Evolutionary conservation across 2,329 filamentous ascomycete genomes (phyloP).

Genomic region (Daldinia eschscholtzii): DNA sequence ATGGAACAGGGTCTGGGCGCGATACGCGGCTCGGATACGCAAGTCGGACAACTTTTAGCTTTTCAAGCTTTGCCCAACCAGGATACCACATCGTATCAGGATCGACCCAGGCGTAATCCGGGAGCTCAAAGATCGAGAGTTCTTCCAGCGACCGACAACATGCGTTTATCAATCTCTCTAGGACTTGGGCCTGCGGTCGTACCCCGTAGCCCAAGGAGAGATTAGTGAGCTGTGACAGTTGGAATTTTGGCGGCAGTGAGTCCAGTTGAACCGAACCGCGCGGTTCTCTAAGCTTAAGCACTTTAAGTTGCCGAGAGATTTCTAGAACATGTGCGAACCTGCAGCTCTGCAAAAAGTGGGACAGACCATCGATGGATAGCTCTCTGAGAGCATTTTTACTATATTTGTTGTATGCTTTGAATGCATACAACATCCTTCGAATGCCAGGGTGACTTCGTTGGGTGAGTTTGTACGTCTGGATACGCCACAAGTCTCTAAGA

Average conservation of each 20-base stretch:
- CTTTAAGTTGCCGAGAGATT: conserved; percentile 34
- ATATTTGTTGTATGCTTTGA: conserved; percentile 29
- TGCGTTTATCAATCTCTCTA: conserved; percentile 35
- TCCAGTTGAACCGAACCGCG: neutral
- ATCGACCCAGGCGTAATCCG: neutral
- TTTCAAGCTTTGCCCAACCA: conserved; percentile 35
- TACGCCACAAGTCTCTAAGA: conserved; percentile 42
- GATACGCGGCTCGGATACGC: neutral
- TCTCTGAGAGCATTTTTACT: conserved; percentile 32
- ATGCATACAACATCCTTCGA: conserved; percentile 5
- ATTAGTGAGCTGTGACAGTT: conserved; percentile 32
- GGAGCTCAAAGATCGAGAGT: conserved; percentile 42
- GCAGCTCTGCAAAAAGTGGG: conserved; percentile 27
- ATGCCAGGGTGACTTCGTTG: conserved; percentile 2
- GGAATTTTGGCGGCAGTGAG: neutral
- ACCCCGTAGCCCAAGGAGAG: conserved; percentile 42
- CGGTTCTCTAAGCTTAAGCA: conserved; percentile 41
- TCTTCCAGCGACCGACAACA: conserved; percentile 44
- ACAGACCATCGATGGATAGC: conserved; percentile 38
- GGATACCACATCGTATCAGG: neutral
- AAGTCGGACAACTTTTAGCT: conserved; percentile 42
- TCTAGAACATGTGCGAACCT: conserved; percentile 24
- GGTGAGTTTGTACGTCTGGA: conserved; percentile 39
- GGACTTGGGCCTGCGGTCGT: conserved; percentile 3
- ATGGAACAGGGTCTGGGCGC: no score